Base-by-base conservation (phyloP, 2,329 filamentous ascomycete genomes). In the Colletotrichum siamense region DNA sequence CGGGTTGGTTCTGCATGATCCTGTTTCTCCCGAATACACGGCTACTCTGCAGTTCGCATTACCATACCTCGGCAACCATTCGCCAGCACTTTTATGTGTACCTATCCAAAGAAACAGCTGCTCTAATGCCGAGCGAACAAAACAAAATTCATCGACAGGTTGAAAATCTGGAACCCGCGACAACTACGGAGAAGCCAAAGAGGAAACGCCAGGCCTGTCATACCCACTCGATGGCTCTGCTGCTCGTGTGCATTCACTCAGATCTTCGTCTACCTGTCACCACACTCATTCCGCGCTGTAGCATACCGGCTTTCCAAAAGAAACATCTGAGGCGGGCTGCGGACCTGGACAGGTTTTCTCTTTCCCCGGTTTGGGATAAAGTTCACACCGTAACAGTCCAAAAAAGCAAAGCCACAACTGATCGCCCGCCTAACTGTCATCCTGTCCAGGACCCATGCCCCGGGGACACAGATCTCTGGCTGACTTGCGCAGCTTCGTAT, bases 21-120 rank as follows among this genome's bases (percentile, higher is more conserved):
- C 64, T 69, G 34, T 65, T 76, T 74, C 74, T 66, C 28, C 70
- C 74, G 65, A 69, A 30, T 30, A 32, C 15, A 69, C 44, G 44
- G 32, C 49, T 55, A 52, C 28, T 26, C 8, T 30, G 34, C 30
- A 26, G 9, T 26, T 36, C n/a, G 30, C 57, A 36, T 13, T 28
- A 22, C 16, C 16, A 22, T 49, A 52, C 65, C 70, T 73, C 74
- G 70, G 44, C 12, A 64, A 68, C n/a, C 13, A 52, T 13, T 52
- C 44, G n/a, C 10, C 44, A 22, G 44, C n/a, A 52, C 6, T 52
- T 52, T 52, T 22, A 22, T 24, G n/a, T 13, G 39, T 12, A 36
- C 34, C 34, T 36, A 24, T 52, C 3, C n/a, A 22, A 52, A 52
- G 44, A 13, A 6, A 52, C 44, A 52, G 44, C 44, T 52, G 44